Evolutionary conservation across 2,329 filamentous ascomycete species (phyloP), one percentile per base, ranked within the genome.

Genomic region (Madurella mycetomatis): DNA sequence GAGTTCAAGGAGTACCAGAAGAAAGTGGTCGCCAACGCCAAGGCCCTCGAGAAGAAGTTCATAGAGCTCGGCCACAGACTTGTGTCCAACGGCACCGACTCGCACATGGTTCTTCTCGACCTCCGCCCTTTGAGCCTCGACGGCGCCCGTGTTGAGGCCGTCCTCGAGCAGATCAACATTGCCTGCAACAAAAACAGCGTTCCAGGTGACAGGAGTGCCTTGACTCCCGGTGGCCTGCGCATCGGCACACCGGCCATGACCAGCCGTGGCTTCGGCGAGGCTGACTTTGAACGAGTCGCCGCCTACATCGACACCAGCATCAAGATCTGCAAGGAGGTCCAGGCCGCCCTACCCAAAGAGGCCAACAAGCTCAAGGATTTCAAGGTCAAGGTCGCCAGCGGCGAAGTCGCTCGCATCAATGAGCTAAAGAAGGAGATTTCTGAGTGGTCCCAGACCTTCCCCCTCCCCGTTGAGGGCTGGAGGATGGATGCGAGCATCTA

Each of bases 311-410:
- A 95, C 72, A 81, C 86, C 68, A 82, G 85, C 72, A 88, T 97
- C 81, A 89, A 89, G 78, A 82, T 97, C 69, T 89, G 87, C 82
- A 90, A 91, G 82, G 85, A 92, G 69, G 80, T 95, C 66, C 94
- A 97, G 80, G 79, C 71, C 56, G 77, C 81, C 61, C 83, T 97
- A 19, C 92, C 94, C 72, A 96, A 96, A 85, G 88, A 94, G 75
- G 90, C 90, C 68, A 99, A 97, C 85, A 96, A 95, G 85, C 89
- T 95, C 73, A 97, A 97, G 86, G 94, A 99, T 81, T 97, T 99
- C 87, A 95, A 92, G 82, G 85, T 84, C 71, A 92, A 90, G 83
- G 90, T 96, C 59, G 83, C 88, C 55, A 77, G 80, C 63, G 92
- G 90, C 61, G 82, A 87, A 68, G 80, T 95, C 47, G 74, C 83